Conservation (phyloP, 345 rosid species). For the Eucalyptus brandiana region DNA sequence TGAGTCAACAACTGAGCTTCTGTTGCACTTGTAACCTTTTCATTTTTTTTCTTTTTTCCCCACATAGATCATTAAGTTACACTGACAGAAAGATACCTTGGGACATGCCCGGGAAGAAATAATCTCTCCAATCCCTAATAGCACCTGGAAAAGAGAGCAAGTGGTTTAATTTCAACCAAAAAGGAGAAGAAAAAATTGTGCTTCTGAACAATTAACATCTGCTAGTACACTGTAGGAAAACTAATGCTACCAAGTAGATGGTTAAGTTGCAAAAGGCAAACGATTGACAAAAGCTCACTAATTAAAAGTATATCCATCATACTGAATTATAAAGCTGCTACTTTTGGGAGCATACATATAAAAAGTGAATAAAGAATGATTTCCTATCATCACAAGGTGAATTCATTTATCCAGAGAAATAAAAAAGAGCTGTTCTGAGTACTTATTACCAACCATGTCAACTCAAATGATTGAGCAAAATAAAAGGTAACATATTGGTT, state of each 20-base stretch:
- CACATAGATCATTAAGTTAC: not conserved
- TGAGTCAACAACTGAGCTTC: not conserved
- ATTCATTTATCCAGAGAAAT: not conserved
- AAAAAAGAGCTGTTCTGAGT: not conserved
- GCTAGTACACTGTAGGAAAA: not conserved
- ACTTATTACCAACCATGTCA: not conserved
- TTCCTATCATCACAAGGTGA: not conserved
- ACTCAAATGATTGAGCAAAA: not conserved
- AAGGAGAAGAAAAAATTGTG: not conserved
- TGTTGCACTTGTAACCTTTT: not conserved
- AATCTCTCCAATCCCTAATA: constrained; percentile 84
- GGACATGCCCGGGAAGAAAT: constrained; percentile 71
- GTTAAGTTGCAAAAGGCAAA: not conserved
- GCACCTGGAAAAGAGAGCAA: constrained; percentile 29
- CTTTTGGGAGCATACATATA: not conserved
- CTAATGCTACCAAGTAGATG: not conserved
- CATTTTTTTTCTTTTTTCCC: not conserved
- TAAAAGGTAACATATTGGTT: not conserved
- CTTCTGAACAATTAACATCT: not conserved
- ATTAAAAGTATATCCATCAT: not conserved
- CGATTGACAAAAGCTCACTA: not conserved
- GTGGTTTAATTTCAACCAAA: not conserved
- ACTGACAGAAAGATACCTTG: constrained; percentile 35
- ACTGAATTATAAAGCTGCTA: not conserved
- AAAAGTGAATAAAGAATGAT: not conserved